Base-by-base conservation (phyloP, 2,329 filamentous ascomycete species). In the Blastomyces silverae region DNA sequence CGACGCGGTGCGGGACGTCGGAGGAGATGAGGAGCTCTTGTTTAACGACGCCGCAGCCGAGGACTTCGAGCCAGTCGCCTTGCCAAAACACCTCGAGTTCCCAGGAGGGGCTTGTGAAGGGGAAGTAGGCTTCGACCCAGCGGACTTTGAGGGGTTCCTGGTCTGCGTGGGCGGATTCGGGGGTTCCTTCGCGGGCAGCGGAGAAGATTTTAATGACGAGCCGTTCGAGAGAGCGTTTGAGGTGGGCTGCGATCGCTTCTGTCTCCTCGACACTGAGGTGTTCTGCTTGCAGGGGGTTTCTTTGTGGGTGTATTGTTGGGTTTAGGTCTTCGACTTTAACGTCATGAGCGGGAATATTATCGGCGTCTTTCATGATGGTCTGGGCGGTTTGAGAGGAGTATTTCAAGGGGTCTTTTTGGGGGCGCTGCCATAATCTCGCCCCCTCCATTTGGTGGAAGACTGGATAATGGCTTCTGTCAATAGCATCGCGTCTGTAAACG, bases 361-460 rank as follows among this genome's bases (percentile, higher is more conserved):
- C 84, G 37, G 95, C 70, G 72, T 96, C 91, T 46, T 82, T 82
- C 79, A 83, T 85, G 8, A 97, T 87, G 81, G 82, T 66, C 77
- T 80, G 64, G 80, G 82, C 56, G 84, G 84, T 74, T 80, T 83
- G 37, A 74, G 67, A 44, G 0, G 75, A 72, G 46, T 73, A 67
- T n/a, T 73, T 70, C 15, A 76, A 68, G 0, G 75, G 73, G 17
- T 75, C 67, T 4, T 65, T 68, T 10, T 67, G 65, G 2, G 75
- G 81, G 11, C 91, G 85, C 73, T 94, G 89, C 93, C 94, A 99
- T 63, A 92, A 88, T 70, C 89, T 84, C 10, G 93, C 93, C 15
- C 92, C 93, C 76, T 99, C 94, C 92, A 97, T 97, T 79, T 99
- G 94, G 78, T 99, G 94, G 77, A 99, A 99, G 65, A 96, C 87